Evolutionary conservation across 208 protist species (phyloP).

Genomic region (Acanthamoeba royreba): DNA sequence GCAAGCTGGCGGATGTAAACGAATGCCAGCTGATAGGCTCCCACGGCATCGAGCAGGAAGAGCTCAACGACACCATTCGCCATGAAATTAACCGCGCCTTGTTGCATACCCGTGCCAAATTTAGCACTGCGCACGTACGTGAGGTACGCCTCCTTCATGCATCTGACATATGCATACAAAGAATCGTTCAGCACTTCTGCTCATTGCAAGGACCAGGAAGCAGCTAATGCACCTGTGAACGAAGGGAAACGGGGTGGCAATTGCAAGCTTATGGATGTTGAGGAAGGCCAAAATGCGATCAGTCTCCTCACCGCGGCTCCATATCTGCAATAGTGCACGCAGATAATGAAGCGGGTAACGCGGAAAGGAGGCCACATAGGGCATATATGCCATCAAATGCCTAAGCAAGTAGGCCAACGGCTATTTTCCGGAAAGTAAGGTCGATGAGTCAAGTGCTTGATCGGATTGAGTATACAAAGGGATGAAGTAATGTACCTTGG

Average conservation of each 20-base stretch:
- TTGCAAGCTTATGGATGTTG: conserved; percentile 59
- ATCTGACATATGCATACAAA: not conserved
- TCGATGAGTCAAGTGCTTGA: not conserved
- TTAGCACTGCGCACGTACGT: conserved; percentile 86
- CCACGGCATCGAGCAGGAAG: conserved; percentile 90
- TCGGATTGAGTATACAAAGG: not conserved
- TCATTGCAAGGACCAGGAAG: no score
- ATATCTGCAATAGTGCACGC: not conserved
- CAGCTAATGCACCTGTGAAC: conserved; percentile 58
- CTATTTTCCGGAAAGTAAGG: conserved; percentile 31
- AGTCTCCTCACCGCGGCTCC: conserved; percentile 1
- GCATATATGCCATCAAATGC: conserved; percentile 49
- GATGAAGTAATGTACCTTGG: not conserved
- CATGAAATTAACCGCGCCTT: conserved; percentile 87
- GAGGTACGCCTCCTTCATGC: conserved; percentile 91
- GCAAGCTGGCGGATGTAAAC: conserved; percentile 97
- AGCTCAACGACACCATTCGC: conserved; percentile 93
- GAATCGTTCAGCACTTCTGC: no score
- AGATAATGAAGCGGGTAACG: conserved; percentile 9
- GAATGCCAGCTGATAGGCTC: conserved; percentile 93
- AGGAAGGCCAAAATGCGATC: conserved; percentile 50
- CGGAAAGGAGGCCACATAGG: conserved; percentile 36
- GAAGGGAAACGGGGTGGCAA: conserved; percentile 57
- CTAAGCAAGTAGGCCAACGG: conserved; percentile 41
- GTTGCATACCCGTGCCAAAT: conserved; percentile 71